A percentile compares a stretch with the other conserved stretches of the same genome.
phyloP scores from a whole-genome alignment of 2,329 filamentous ascomycete genomes.

The Penicillium sp. region DNA sequence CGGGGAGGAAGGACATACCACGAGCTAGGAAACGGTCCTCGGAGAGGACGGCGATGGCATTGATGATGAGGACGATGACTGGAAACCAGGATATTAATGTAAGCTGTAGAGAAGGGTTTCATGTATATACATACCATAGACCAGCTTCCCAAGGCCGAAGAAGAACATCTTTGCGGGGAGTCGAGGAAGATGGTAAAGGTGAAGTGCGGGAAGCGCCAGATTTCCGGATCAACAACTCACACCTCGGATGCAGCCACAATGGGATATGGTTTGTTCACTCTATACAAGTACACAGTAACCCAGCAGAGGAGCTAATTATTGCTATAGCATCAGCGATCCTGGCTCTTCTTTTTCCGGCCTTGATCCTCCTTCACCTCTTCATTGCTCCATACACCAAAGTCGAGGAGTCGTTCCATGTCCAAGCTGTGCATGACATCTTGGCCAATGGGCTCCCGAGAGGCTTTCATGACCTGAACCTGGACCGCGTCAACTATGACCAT shows the following conservation, averaged over 20 bases:
- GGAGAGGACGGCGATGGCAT: conserved; percentile 88
- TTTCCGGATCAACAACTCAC: conserved; percentile 26
- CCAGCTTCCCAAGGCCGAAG: conserved; percentile 66
- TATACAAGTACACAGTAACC: background rate
- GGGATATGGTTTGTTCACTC: conserved; percentile 23
- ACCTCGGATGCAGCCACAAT: conserved; percentile 22
- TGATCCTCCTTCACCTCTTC: conserved; percentile 68
- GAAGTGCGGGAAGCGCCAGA: conserved; percentile 32
- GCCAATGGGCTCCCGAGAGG: conserved; percentile 72
- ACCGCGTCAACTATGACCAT: conserved; percentile 77
- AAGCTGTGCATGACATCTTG: conserved; percentile 87
- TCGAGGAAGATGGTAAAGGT: conserved; percentile 19
- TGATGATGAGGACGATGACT: conserved; percentile 85
- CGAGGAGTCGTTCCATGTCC: conserved; percentile 97
- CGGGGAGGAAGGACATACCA: conserved; percentile 49
- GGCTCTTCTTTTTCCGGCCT: conserved; percentile 58
- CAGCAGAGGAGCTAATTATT: background rate
- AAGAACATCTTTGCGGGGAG: conserved; percentile 59
- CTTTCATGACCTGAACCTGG: conserved; percentile 40
- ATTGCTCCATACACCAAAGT: conserved; percentile 91
- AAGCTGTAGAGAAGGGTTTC: background rate
- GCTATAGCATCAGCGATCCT: conserved; percentile 45
- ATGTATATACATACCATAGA: conserved; percentile 60
- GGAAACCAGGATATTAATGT: conserved; percentile 8
- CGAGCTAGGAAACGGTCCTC: conserved; percentile 91